Base-by-base conservation (phyloP, 2,329 filamentous ascomycete genomes). In the Verticillium albo-atrum region DNA sequence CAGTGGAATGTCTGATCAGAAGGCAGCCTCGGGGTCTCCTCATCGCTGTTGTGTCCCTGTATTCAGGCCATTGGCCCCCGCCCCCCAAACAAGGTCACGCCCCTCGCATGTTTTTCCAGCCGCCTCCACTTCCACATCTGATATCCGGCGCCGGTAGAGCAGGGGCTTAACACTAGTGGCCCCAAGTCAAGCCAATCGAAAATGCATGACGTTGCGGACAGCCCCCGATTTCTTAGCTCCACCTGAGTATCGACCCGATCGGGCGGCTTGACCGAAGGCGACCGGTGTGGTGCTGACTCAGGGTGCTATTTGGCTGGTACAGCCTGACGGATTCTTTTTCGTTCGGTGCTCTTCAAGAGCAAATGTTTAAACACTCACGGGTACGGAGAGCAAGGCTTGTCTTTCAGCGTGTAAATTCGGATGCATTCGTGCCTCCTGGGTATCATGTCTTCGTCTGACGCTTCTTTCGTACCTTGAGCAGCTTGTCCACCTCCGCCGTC, bases 401-500 rank as follows among this genome's bases (percentile, higher is more conserved):
- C n/a, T n/a, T n/a, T n/a, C n/a, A n/a, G n/a, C n/a, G n/a, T n/a
- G n/a, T n/a, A n/a, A 10, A 30, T 50, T 34, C 34, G 23, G 15
- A 12, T 20, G 32, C 37, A 59, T 47, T 57, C 53, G 27, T 30
- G 23, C 25, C 28, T 2, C 14, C 42, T 56, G 37, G 42, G 42
- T 47, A 51, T 60, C 55, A 55, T 12, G 50, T 58, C 63, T 73
- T 74, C 5, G 65, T 60, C 26, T 47, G 37, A 42, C 63, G 60
- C 57, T 35, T 58, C 58, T 57, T 71, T 60, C 72, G 77, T 66
- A 75, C 77, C 70, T 85, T 90, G 65, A 92, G 79, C 27, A 97
- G 67, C 64, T 86, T 86, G 47, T 87, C 82, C 1, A 93, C 76
- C 64, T 92, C 89, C 60, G 89, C 89, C 58, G 81, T 74, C 1